Evolutionary conservation across 108 stramenopile genomes (phyloP).

Genomic region (Schizochytrium sp.): DNA sequence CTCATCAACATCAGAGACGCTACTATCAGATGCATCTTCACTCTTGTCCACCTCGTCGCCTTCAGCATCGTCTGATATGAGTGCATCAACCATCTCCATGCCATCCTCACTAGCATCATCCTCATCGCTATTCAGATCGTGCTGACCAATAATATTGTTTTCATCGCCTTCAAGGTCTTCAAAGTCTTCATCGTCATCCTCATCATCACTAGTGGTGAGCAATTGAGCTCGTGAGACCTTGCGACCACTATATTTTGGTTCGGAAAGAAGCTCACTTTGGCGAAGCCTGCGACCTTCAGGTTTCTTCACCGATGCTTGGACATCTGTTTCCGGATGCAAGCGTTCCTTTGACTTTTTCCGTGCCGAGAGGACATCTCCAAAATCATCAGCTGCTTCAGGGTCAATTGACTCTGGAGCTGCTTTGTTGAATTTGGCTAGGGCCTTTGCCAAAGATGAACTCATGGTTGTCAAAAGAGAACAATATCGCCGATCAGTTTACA

Average conservation of each 20-base stretch:
- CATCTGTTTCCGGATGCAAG: not conserved
- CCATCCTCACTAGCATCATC: too few relatives aligned
- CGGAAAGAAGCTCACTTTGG: conserved; percentile 1
- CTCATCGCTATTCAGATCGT: too few relatives aligned
- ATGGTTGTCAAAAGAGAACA: not conserved
- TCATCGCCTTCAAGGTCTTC: not conserved
- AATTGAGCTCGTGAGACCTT: conserved; percentile 21
- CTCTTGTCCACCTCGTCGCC: too few relatives aligned
- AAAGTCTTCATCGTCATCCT: not conserved
- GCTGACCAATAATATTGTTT: too few relatives aligned
- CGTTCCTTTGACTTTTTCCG: not conserved
- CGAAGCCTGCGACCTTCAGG: conserved; percentile 57
- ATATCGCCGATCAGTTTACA: too few relatives aligned
- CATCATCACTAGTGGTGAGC: not conserved
- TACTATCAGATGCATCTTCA: too few relatives aligned
- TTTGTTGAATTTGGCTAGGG: not conserved
- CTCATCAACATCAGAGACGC: too few relatives aligned
- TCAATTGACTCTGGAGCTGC: conserved; percentile 49
- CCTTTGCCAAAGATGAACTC: conserved; percentile 41
- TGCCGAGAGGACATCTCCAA: not conserved
- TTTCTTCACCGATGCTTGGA: not conserved
- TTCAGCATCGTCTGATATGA: too few relatives aligned
- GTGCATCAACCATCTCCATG: too few relatives aligned
- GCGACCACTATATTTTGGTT: conserved; percentile 12
- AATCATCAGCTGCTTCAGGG: conserved; percentile 36